Evolutionary conservation across 768 basidiomycete genomes (phyloP).

Genomic region (Leccinum aurantiacum): DNA sequence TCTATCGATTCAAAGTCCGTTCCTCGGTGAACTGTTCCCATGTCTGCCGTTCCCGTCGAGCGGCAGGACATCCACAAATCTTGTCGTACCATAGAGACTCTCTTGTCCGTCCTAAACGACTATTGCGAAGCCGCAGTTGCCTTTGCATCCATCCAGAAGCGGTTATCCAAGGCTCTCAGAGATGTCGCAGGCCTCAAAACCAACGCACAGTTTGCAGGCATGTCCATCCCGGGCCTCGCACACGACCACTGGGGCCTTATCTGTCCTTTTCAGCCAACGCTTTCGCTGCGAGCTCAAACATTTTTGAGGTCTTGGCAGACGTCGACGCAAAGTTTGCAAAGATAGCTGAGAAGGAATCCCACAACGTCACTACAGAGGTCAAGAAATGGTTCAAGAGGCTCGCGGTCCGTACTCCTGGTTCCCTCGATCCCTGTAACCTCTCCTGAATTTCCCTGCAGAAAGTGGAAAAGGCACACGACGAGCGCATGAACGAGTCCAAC

Average conservation of each 20-base stretch:
- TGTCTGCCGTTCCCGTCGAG: conserved; percentile 44
- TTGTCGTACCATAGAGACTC: conserved; percentile 70
- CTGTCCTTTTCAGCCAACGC: conserved; percentile 54
- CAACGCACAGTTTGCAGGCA: conserved; percentile 64
- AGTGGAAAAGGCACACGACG: conserved; percentile 78
- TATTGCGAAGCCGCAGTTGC: conserved; percentile 71
- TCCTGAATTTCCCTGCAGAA: conserved; percentile 46
- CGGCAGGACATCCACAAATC: conserved; percentile 76
- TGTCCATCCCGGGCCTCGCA: conserved; percentile 18
- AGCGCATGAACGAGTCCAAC: conserved; percentile 63
- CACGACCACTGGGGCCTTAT: neutral
- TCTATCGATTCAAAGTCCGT: conserved; percentile 26
- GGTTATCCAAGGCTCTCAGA: conserved; percentile 65
- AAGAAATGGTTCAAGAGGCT: conserved; percentile 89
- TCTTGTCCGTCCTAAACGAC: conserved; percentile 66
- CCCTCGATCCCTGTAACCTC: neutral
- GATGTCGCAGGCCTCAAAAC: conserved; percentile 63
- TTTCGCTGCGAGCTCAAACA: conserved; percentile 57
- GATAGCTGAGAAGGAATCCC: conserved; percentile 72
- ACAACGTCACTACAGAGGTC: conserved; percentile 60
- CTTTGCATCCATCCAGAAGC: conserved; percentile 68
- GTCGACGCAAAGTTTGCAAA: conserved; percentile 76
- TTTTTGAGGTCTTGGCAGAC: conserved; percentile 71
- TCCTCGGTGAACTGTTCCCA: neutral
- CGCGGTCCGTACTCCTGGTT: conserved; percentile 45